phyloP scores from a whole-genome alignment of 2,329 filamentous ascomycete genomes.

The Xylariaceae sp. region DNA sequence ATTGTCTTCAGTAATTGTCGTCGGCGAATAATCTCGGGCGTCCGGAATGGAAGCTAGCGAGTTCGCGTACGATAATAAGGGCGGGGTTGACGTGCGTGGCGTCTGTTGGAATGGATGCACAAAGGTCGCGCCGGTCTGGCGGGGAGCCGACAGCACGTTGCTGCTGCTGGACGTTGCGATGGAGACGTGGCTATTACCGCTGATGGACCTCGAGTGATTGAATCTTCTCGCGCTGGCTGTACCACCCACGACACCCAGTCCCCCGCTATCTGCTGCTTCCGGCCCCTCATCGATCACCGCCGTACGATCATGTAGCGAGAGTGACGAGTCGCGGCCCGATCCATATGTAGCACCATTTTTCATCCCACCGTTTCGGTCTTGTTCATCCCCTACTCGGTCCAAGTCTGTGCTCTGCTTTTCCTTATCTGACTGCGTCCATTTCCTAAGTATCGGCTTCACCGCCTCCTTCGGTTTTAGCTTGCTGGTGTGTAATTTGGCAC shows the following conservation, averaged over 20 bases:
- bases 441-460: conserved; percentile 60
- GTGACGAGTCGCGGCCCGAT: conserved; percentile 18
- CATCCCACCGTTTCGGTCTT: conserved; percentile 35
- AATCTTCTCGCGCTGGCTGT: conserved; percentile 35
- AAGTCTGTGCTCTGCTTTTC: conserved; percentile 60
- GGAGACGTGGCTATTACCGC: conserved; percentile 52
- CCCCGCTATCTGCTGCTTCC: conserved; percentile 2
- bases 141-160: conserved; percentile 25
- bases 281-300: conserved; percentile 2
- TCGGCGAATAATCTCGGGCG: conserved; percentile 49
- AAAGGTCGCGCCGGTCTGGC: conserved; percentile 43
- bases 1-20: conserved; percentile 50
- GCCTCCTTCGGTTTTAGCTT: conserved; percentile 44
- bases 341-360: conserved; percentile 16
- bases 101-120: conserved; percentile 62
- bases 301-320: conserved; percentile 15
- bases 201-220: conserved; percentile 54
- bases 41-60: conserved; percentile 46
- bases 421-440: conserved; percentile 43
- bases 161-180: conserved; percentile 50
- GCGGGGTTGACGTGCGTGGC: conserved; percentile 55
- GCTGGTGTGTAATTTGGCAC: conserved; percentile 32
- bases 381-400: conserved; percentile 55
- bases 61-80: conserved; percentile 53
- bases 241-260: conserved; percentile 8